Base-by-base conservation (phyloP, 768 basidiomycete genomes). In the Mycena olivaceomarginata region DNA sequence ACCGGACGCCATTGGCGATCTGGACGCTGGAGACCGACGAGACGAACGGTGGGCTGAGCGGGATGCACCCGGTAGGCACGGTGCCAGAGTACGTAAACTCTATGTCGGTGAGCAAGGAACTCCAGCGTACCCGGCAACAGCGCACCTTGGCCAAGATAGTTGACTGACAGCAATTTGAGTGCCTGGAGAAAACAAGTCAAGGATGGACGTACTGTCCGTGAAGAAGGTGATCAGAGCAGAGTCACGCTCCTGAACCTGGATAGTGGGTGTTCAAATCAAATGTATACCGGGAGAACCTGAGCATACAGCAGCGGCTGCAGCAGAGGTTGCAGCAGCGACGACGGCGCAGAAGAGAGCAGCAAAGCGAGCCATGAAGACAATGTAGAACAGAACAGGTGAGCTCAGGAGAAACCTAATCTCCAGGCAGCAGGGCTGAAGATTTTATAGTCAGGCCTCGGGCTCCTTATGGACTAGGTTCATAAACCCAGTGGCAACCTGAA, bases 161-260 rank as follows among this genome's bases (percentile, higher is more conserved):
- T 65, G 63, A 65, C 63, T 65, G 63, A 65, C 4, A 13, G 63
- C n/a, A 12, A 65, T 65, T 65, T 65, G 41, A 65, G 63, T 45
- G 63, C 22, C 63, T 65, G 22, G 41, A 45, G n/a, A 43, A 43
- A 65, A 45, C 63, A 20, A 65, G 63, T 43, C n/a, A 65, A 65
- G 63, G 63, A 65, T 65, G 63, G 63, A 46, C 63, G 41, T 65
- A 65, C 63, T 65, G 41, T 65, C 63, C 63, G 63, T 65, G 63
- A 65, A 65, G 63, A 65, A 65, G 63, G 63, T 65, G 63, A 46
- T 46, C 63, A 65, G 63, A 65, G 63, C 63, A 65, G 63, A 65
- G 63, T 65, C 63, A 65, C 41, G 62, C 31, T 31, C 31, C 31
- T 31, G 31, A 31, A 31, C 31, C 31, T 31, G 31, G 31, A 31